Conservation (phyloP, 768 basidiomycete genomes). For the Trametes elegans region DNA sequence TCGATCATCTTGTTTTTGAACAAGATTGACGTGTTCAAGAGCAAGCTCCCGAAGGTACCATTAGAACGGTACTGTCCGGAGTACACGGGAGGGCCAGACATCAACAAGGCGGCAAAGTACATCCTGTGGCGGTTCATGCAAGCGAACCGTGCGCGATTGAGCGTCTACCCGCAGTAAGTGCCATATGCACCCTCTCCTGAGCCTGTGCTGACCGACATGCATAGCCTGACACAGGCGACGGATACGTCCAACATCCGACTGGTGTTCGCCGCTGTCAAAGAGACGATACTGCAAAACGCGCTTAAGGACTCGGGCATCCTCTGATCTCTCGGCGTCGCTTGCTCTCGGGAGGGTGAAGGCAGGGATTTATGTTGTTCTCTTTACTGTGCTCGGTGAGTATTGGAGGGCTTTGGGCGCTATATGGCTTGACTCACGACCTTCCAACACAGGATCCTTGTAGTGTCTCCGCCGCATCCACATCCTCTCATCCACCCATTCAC, state of each 20-base stretch:
- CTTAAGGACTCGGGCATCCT: slow-evolving; percentile 84
- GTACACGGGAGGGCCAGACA: slow-evolving; percentile 84
- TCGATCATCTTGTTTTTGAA: slow-evolving; percentile 68
- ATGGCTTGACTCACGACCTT: background rate
- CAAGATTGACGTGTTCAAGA: slow-evolving; percentile 78
- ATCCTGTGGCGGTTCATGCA: slow-evolving; percentile 96
- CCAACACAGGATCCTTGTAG: background rate
- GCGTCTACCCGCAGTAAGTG: slow-evolving; percentile 87
- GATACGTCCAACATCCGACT: slow-evolving; percentile 82
- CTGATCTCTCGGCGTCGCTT: background rate
- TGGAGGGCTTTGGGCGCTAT: background rate
- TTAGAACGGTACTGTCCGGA: slow-evolving; percentile 83
- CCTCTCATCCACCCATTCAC: slow-evolving; percentile 1
- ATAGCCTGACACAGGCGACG: slow-evolving; percentile 84
- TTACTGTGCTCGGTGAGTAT: slow-evolving; percentile 7
- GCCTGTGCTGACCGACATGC: slow-evolving; percentile 1
- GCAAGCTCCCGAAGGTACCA: slow-evolving; percentile 64
- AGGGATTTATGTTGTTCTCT: background rate
- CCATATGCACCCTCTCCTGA: background rate
- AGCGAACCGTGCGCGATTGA: slow-evolving; percentile 77
- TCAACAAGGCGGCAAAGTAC: slow-evolving; percentile 93
- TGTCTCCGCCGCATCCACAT: slow-evolving; percentile 10
- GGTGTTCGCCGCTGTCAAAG: slow-evolving; percentile 87
- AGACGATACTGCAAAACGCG: slow-evolving; percentile 91
- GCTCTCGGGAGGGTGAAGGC: background rate